Evolutionary conservation across 2,329 filamentous ascomycete species (phyloP), one percentile per base, ranked within the genome.

Genomic region (Paracoccidioides lutzii): DNA sequence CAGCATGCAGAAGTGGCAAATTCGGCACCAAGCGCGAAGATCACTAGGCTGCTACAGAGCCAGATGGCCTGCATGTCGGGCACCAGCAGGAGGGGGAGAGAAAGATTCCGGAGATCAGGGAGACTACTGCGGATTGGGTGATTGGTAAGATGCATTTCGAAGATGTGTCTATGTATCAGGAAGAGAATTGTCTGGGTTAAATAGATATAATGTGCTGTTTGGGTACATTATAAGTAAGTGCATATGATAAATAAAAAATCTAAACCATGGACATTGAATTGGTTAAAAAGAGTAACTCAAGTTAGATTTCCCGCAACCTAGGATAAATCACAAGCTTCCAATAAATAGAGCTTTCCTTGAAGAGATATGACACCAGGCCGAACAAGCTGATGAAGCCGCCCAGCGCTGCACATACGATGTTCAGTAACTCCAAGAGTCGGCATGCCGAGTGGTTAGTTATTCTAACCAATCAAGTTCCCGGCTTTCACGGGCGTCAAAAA

Each of bases 381-480:
- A 95, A 96, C n/a, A 94, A 62, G 0, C 88, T 89, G 59, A 96
- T 83, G 73, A 94, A 96, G 1, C 88, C 90, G 12, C 90, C 90
- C 10, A 95, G 72, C 6, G 88, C 80, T 54, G 87, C 84, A 66
- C 88, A 83, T 55, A 90, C 81, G 60, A 93, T 86, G 71, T 95
- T 90, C 86, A 60, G 79, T 83, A 38, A 85, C 64, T 5, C 78
- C 78, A 45, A 90, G 74, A 45, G 76, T 81, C 58, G 81, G 81
- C 81, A 85, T 82, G 50, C 61, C 65, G 60, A 52, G n/a, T 30
- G 12, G 12, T 30, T 12, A 22, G 22, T 22, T 22, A 22, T 22
- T 22, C 22, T 22, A 28, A 5, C 55, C 54, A 33, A 30, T 35
- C 6, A 38, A 5, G 49, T 35, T 44, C 6, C 33, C 48, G 48